Percentiles rank a stretch among this genome's conserved stretches.
Conservation (phyloP, 169 alveolate genomes). For the Eimeria sp. region DNA sequence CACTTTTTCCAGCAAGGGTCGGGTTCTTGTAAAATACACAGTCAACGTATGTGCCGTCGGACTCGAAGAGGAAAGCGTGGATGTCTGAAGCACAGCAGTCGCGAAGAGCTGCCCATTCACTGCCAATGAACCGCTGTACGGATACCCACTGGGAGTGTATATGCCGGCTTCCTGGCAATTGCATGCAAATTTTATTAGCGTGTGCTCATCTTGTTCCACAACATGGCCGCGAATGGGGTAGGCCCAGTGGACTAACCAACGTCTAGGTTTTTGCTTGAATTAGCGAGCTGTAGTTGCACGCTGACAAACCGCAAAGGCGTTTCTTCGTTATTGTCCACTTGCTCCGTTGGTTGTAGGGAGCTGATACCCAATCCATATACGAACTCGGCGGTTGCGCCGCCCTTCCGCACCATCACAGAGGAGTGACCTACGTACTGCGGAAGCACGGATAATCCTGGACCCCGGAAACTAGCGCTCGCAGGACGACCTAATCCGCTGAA, state of each 20-base stretch:
- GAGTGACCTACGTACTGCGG: not conserved
- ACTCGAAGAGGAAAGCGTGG: conserved; percentile 76
- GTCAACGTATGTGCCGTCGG: conserved; percentile 76
- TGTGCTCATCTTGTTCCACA: not conserved
- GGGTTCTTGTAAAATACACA: conserved; percentile 80
- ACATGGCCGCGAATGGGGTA: not conserved
- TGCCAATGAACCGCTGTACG: not conserved
- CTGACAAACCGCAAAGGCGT: conserved; percentile 68
- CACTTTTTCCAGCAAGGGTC: conserved; percentile 66
- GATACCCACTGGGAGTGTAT: not conserved
- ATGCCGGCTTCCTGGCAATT: not conserved
- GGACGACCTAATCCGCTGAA: not conserved
- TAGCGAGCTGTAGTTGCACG: conserved; percentile 61
- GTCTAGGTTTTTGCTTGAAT: conserved; percentile 38
- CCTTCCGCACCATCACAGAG: conserved; percentile 48
- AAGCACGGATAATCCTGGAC: not conserved
- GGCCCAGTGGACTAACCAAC: conserved; percentile 25
- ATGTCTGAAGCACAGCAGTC: conserved; percentile 37
- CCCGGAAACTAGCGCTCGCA: not conserved
- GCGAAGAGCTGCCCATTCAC: not conserved
- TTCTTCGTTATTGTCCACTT: conserved; percentile 24
- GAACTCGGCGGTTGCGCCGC: conserved; percentile 63
- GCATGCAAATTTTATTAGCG: not conserved
- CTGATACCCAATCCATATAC: conserved; percentile 68
- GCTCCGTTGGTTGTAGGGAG: conserved; percentile 30